A percentile compares a stretch with the other conserved stretches of the same genome.
phyloP scores from a whole-genome alignment of 768 basidiomycete genomes.

The Psilocybe sp. region DNA sequence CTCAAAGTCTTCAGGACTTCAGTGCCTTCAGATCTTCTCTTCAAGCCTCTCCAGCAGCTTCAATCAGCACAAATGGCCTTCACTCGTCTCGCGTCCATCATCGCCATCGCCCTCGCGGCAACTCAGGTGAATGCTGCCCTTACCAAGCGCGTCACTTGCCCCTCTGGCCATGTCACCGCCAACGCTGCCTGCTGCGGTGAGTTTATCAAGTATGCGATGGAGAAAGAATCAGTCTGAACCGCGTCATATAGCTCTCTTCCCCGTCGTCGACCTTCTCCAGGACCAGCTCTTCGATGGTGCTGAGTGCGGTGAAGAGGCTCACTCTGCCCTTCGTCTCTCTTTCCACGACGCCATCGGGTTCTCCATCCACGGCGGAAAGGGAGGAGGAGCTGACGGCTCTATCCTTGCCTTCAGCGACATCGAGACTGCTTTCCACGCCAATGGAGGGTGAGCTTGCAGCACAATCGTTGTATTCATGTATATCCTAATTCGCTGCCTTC shows the following conservation, averaged over 20 bases:
- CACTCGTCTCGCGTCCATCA: conserved; percentile 13
- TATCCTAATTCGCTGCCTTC: conserved; percentile 1
- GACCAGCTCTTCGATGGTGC: conserved; percentile 26
- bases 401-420: conserved; percentile 22
- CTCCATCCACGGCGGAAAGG: conserved; percentile 19
- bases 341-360: conserved; percentile 22
- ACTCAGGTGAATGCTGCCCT: conserved; percentile 1
- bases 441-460: conserved; percentile 12
- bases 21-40: not conserved
- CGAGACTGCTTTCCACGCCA: conserved; percentile 18
- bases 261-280: conserved; percentile 25
- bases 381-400: conserved; percentile 28
- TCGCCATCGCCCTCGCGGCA: not conserved
- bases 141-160: conserved; percentile 5
- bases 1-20: conserved; percentile 1
- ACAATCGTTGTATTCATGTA: not conserved
- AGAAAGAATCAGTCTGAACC: no score
- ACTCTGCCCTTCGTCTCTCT: conserved; percentile 17
- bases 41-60: not conserved
- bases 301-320: conserved; percentile 29
- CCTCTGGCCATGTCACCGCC: conserved; percentile 4
- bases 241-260: conserved; percentile 14
- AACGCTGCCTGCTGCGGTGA: conserved; percentile 5
- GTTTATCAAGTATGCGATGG: not conserved
- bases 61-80: conserved; percentile 14